These are phyloP conservation scores for Talaromyces sp. DNA, from an alignment of 2,329 filamentous ascomycete genomes.

Conservation along the genomic window DNA sequence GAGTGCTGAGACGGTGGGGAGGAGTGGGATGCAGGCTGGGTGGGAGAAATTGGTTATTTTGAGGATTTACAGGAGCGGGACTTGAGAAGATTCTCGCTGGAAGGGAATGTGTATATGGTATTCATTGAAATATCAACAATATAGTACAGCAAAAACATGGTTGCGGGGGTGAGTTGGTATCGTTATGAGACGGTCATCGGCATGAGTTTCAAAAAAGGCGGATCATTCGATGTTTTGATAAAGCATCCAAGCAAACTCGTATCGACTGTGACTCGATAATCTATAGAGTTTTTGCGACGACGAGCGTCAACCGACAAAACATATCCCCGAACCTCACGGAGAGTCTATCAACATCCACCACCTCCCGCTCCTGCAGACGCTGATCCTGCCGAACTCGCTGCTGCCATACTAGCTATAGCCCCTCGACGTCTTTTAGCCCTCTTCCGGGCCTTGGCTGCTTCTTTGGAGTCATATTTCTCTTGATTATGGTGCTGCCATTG, in stretches of 20 bases:
- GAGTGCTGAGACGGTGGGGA: constrained; percentile 73
- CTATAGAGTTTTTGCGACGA: too few relatives aligned
- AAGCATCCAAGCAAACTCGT: not conserved
- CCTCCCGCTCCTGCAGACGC: not conserved
- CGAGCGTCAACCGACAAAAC: too few relatives aligned
- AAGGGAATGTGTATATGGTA: not conserved
- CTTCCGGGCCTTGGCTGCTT: not conserved
- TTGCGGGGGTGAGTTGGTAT: not conserved
- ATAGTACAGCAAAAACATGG: not conserved
- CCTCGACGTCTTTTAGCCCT: not conserved
- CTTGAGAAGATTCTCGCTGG: not conserved
- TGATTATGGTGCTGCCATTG: not conserved
- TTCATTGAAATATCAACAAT: not conserved
- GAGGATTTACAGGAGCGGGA: constrained; percentile 67
- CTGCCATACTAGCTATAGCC: not conserved
- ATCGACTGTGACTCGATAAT: too few relatives aligned
- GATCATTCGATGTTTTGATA: too few relatives aligned
- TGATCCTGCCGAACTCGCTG: not conserved
- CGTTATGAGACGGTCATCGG: not conserved
- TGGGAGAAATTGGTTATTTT: constrained; percentile 94
- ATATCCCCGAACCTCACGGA: too few relatives aligned
- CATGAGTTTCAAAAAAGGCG: too few relatives aligned
- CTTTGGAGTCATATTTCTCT: not conserved
- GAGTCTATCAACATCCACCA: constrained; percentile 3
- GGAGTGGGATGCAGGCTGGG: constrained; percentile 81